A percentile compares a stretch with the other conserved stretches of the same genome.
phyloP scores from a whole-genome alignment of 768 basidiomycete species.

The Flagelloscypha sp. region DNA sequence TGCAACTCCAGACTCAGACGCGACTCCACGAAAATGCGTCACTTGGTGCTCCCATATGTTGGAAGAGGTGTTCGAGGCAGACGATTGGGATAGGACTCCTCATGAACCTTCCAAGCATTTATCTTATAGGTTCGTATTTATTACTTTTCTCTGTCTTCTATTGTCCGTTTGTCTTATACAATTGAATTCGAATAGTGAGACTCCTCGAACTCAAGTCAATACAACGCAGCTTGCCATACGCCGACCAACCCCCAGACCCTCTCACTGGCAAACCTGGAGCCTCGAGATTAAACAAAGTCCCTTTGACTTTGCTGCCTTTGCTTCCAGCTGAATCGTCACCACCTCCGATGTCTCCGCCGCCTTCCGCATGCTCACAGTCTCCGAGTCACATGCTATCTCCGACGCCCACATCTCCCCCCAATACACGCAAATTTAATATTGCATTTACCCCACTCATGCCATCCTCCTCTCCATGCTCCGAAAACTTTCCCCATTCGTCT shows the following conservation, averaged over 20 bases:
- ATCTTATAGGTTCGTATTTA: constrained; percentile 54
- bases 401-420: too few species aligned
- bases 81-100: constrained; percentile 77
- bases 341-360: background rate
- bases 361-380: too few species aligned
- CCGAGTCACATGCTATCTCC: too few species aligned
- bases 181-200: constrained; percentile 9
- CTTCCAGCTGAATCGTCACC: constrained; percentile 18
- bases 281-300: constrained; percentile 44
- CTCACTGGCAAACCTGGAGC: constrained; percentile 30
- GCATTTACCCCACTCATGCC: too few species aligned
- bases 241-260: constrained; percentile 40
- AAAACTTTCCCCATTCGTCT: too few species aligned
- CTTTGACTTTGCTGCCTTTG: constrained; percentile 57
- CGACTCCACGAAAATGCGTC: constrained; percentile 48
- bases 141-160: constrained; percentile 4
- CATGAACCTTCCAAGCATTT: constrained; percentile 53
- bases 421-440: too few species aligned
- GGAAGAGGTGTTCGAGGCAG: constrained; percentile 56
- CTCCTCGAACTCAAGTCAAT: constrained; percentile 60
- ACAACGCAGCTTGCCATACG: constrained; percentile 53
- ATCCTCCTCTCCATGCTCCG: too few species aligned
- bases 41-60: constrained; percentile 47
- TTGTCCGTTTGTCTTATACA: constrained; percentile 2
- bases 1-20: too few species aligned